Conservation (phyloP, 2,329 filamentous ascomycete species). For the Neurospora crassa region DNA sequence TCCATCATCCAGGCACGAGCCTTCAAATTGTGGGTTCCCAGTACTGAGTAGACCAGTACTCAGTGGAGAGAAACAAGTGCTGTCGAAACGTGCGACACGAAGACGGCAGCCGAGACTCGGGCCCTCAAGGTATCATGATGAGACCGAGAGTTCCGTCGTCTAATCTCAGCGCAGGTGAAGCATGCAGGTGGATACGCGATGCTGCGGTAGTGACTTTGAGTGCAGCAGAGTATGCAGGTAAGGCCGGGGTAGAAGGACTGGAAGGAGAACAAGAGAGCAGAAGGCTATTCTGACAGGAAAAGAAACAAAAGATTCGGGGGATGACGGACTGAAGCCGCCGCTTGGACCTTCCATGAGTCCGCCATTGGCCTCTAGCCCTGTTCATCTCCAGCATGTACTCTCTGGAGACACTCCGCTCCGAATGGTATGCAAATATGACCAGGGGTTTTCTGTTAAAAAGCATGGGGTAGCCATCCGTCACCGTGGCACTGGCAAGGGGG, state of each 20-base stretch:
- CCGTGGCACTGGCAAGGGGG: conserved; percentile 12
- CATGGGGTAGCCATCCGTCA: not conserved
- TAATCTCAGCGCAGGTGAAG: not conserved
- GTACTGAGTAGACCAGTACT: not conserved
- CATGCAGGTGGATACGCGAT: conserved; percentile 3
- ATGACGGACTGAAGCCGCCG: conserved; percentile 18
- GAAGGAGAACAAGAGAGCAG: conserved; percentile 9
- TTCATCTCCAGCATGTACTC: conserved; percentile 8
- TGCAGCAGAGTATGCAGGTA: conserved; percentile 4
- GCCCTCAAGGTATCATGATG: not conserved
- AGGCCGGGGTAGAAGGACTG: conserved; percentile 7
- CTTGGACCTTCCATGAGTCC: conserved; percentile 15
- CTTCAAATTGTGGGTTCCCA: not conserved
- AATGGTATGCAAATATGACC: not conserved
- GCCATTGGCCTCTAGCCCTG: conserved; percentile 12
- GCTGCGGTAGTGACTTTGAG: conserved; percentile 5
- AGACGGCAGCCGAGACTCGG: not conserved
- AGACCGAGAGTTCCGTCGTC: not conserved
- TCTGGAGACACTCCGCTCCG: conserved; percentile 11
- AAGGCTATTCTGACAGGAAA: conserved; percentile 8
- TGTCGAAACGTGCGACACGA: not conserved
- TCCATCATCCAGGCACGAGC: not conserved
- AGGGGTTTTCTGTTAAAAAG: not conserved
- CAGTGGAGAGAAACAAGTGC: not conserved
- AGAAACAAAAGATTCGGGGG: conserved; percentile 15